These are phyloP conservation scores for Penicillium janthinellum DNA, from an alignment of 2,329 filamentous ascomycete genomes.

Conservation along the genomic window DNA sequence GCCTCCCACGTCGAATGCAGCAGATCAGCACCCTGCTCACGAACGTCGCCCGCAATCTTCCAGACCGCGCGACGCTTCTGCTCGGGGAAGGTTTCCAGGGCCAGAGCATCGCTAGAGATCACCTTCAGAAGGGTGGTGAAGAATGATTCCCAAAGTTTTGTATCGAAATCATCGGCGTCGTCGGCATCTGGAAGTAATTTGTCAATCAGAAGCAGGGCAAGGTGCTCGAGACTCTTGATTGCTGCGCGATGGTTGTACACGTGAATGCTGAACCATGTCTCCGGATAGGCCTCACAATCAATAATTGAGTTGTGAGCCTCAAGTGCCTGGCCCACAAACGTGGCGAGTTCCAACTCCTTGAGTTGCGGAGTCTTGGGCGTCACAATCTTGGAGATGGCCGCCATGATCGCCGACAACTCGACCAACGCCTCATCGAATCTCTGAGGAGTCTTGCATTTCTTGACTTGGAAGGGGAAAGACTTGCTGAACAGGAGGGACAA, in stretches of 20 bases:
- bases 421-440: slow-evolving; percentile 84
- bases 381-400: slow-evolving; percentile 74
- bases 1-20: slow-evolving; percentile 87
- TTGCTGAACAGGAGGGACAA: slow-evolving; percentile 89
- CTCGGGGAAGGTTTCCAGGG: slow-evolving; percentile 93
- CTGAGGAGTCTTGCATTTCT: slow-evolving; percentile 60
- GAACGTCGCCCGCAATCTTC: slow-evolving; percentile 97
- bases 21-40: slow-evolving; percentile 85
- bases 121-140: slow-evolving; percentile 87
- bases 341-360: slow-evolving; percentile 74
- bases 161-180: slow-evolving; percentile 88
- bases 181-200: slow-evolving; percentile 85
- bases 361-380: slow-evolving; percentile 74
- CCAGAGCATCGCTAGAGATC: slow-evolving; percentile 83
- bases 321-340: slow-evolving; percentile 75
- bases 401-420: slow-evolving; percentile 84
- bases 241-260: slow-evolving; percentile 92
- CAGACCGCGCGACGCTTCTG: slow-evolving; percentile 95
- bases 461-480: slow-evolving; percentile 83
- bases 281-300: slow-evolving; percentile 84
- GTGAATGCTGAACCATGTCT: slow-evolving; percentile 86
- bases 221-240: slow-evolving; percentile 80
- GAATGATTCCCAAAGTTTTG: slow-evolving; percentile 89
- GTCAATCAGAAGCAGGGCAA: slow-evolving; percentile 77
- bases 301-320: slow-evolving; percentile 88